These are phyloP conservation scores for Albatrellus ellisii DNA, from an alignment of 768 basidiomycete species.

Conservation along the genomic window DNA sequence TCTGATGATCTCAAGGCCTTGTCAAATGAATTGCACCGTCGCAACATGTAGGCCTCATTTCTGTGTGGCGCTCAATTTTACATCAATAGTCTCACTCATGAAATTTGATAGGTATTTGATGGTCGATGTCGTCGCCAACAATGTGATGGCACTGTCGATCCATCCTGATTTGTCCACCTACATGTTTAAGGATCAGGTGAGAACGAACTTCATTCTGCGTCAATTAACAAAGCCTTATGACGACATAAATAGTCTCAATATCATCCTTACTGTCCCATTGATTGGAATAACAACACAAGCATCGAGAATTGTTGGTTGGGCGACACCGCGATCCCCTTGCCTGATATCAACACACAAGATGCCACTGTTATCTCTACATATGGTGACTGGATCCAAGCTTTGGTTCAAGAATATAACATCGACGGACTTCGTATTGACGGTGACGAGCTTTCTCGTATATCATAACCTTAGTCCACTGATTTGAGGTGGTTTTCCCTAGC, in stretches of 20 bases:
- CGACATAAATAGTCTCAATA: conserved; percentile 39
- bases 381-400: conserved; percentile 50
- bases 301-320: conserved; percentile 79
- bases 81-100: conserved; percentile 1
- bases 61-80: too few relatives aligned
- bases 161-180: conserved; percentile 53
- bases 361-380: conserved; percentile 47
- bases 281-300: conserved; percentile 56
- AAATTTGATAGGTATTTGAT: conserved; percentile 48
- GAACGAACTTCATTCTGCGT: conserved; percentile 8
- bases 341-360: conserved; percentile 71
- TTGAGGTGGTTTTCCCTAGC: conserved; percentile 12
- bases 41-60: conserved; percentile 43
- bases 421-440: conserved; percentile 85
- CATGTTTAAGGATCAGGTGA: conserved; percentile 52
- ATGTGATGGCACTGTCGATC: conserved; percentile 61
- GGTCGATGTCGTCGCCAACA: conserved; percentile 79
- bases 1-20: conserved; percentile 60
- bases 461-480: background rate
- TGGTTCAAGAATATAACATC: conserved; percentile 60
- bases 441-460: conserved; percentile 12
- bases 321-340: conserved; percentile 56
- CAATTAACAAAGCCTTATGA: conserved; percentile 7
- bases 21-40: conserved; percentile 48
- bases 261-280: conserved; percentile 68